phyloP scores from a whole-genome alignment of 768 basidiomycete genomes.

The Lyophyllum decastes region DNA sequence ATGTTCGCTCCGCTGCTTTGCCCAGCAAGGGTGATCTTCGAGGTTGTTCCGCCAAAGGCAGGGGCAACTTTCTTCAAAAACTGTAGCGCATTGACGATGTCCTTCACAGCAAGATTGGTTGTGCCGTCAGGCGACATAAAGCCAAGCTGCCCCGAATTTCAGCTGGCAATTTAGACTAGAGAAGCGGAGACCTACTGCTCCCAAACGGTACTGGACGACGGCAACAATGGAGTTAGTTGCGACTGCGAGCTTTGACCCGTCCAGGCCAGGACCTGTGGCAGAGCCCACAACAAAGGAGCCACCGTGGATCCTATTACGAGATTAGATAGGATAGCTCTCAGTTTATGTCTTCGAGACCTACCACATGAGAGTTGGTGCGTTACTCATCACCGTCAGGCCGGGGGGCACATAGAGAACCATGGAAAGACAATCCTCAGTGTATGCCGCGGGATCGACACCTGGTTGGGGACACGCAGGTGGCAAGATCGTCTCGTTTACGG shows the following conservation, averaged over 20 bases:
- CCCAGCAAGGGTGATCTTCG: slow-evolving; percentile 75
- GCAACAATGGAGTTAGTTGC: slow-evolving; percentile 77
- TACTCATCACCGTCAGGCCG: slow-evolving; percentile 31
- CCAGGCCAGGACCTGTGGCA: slow-evolving; percentile 69
- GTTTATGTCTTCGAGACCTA: slow-evolving; percentile 26
- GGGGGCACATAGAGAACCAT: slow-evolving; percentile 73
- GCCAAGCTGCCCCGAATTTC: slow-evolving; percentile 52
- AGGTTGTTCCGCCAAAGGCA: slow-evolving; percentile 65
- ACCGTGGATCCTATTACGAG: slow-evolving; percentile 70
- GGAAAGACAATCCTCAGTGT: slow-evolving; percentile 81
- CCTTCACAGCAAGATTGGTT: slow-evolving; percentile 73
- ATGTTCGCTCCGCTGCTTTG: slow-evolving; percentile 82
- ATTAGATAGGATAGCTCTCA: neutral
- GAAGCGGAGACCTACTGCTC: slow-evolving; percentile 53
- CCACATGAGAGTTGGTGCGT: slow-evolving; percentile 62
- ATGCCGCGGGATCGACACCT: slow-evolving; percentile 45
- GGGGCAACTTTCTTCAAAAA: slow-evolving; percentile 61
- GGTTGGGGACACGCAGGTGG: slow-evolving; percentile 78
- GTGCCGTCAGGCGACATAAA: slow-evolving; percentile 71
- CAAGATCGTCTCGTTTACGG: slow-evolving; percentile 50
- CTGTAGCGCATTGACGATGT: slow-evolving; percentile 63
- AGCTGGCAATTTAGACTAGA: neutral
- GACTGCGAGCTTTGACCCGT: slow-evolving; percentile 74
- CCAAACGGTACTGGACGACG: slow-evolving; percentile 84
- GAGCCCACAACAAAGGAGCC: slow-evolving; percentile 79